These are phyloP conservation scores for Sporothrix brasiliensis DNA, from an alignment of 2,329 filamentous ascomycete genomes.

Conservation along the genomic window DNA sequence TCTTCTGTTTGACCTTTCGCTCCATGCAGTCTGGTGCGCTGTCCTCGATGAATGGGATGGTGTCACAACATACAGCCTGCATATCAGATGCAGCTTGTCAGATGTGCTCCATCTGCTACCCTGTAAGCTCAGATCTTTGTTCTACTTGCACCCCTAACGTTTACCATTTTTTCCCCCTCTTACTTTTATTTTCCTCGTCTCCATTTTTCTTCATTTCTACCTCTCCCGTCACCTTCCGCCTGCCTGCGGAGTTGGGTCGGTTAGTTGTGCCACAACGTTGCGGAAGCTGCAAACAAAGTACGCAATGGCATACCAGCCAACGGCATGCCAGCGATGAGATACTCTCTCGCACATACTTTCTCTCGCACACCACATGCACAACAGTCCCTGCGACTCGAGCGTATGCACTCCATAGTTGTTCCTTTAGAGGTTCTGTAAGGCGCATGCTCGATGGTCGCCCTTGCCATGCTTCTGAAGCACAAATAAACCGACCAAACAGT, in stretches of 20 bases:
- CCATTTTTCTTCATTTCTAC: not conserved
- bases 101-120: conserved; percentile 14
- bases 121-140: not conserved
- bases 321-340: not conserved
- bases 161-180: not conserved
- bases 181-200: not conserved
- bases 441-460: not conserved
- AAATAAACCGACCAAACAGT: not conserved
- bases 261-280: conserved; percentile 11
- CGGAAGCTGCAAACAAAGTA: conserved; percentile 5
- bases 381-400: conserved; percentile 11
- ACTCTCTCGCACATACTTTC: not conserved
- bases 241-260: not conserved
- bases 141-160: not conserved
- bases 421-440: not conserved
- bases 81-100: conserved; percentile 22
- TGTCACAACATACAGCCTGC: conserved; percentile 21
- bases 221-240: not conserved
- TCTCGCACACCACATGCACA: conserved; percentile 9
- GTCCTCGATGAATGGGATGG: conserved; percentile 17
- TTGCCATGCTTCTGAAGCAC: not conserved
- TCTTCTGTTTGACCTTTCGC: not conserved
- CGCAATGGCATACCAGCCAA: not conserved
- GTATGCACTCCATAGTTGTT: not conserved
- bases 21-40: not conserved